A percentile compares a stretch with the other conserved stretches of the same genome.
Conservation (phyloP, 305 asterid species). For the Rubia tinctorum region DNA sequence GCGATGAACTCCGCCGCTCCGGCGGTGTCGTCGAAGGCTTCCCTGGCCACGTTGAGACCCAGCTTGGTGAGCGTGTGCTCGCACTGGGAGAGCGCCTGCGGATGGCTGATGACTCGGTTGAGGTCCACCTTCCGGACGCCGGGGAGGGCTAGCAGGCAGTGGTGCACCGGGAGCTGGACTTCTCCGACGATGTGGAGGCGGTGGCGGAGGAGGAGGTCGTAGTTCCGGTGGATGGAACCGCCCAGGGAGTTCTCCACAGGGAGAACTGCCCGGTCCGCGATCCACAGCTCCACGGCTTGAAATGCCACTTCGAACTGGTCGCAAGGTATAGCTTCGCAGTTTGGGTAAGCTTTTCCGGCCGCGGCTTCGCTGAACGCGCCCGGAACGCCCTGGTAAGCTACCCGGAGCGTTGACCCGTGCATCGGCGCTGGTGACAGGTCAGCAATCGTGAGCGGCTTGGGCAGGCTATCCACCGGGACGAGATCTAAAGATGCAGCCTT, state of each 20-base stretch:
- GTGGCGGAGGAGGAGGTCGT: slow-evolving; percentile 94
- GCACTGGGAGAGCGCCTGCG: slow-evolving; percentile 82
- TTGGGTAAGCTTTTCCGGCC: slow-evolving; percentile 77
- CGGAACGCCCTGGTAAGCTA: slow-evolving; percentile 83
- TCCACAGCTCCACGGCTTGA: slow-evolving; percentile 88
- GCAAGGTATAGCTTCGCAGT: slow-evolving; percentile 82
- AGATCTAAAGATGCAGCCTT: slow-evolving; percentile 43
- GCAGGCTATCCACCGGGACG: slow-evolving; percentile 46
- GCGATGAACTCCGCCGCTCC: slow-evolving; percentile 88
- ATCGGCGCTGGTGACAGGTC: slow-evolving; percentile 71
- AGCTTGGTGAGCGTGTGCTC: slow-evolving; percentile 69
- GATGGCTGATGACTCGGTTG: slow-evolving; percentile 77
- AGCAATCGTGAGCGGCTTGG: slow-evolving; percentile 53
- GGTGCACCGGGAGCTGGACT: slow-evolving; percentile 88
- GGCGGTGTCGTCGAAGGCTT: slow-evolving; percentile 91
- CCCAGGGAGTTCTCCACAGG: slow-evolving; percentile 87
- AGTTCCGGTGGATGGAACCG: slow-evolving; percentile 87
- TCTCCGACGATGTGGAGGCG: slow-evolving; percentile 96
- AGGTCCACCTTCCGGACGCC: slow-evolving; percentile 68
- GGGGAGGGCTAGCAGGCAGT: slow-evolving; percentile 84
- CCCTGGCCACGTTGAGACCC: slow-evolving; percentile 55
- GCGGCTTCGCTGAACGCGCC: slow-evolving; percentile 94
- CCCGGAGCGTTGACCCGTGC: slow-evolving; percentile 71
- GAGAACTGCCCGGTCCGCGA: slow-evolving; percentile 82
- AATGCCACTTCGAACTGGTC: slow-evolving; percentile 89